phyloP scores from a whole-genome alignment of 2,329 filamentous ascomycete species.

The Cladosporium sp. region DNA sequence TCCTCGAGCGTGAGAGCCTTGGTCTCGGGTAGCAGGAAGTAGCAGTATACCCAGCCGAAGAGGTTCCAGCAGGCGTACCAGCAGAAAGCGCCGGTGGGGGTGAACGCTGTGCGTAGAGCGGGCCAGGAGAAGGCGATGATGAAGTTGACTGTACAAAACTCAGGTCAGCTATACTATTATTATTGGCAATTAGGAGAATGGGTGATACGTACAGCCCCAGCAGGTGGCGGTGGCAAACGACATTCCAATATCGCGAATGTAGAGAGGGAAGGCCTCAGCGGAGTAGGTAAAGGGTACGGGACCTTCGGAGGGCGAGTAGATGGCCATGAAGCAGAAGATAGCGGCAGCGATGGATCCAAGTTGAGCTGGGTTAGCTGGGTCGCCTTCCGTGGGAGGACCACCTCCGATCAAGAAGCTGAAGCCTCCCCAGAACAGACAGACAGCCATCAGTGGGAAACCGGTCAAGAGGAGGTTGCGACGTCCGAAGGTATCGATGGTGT shows the following conservation, averaged over 20 bases:
- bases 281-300: constrained; percentile 49
- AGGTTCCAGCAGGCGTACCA: constrained; percentile 55
- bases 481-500: constrained; percentile 47
- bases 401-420: constrained; percentile 39
- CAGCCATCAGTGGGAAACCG: constrained; percentile 47
- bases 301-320: constrained; percentile 42
- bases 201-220: too few species aligned
- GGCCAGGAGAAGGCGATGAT: constrained; percentile 47
- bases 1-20: constrained; percentile 56
- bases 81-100: constrained; percentile 53
- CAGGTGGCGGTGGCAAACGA: constrained; percentile 54
- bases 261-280: constrained; percentile 47
- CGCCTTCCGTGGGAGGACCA: neutral
- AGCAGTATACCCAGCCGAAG: constrained; percentile 28
- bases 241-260: constrained; percentile 42
- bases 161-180: too few species aligned
- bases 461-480: constrained; percentile 46
- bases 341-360: constrained; percentile 41
- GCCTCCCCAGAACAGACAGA: constrained; percentile 51
- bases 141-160: too few species aligned
- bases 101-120: constrained; percentile 49
- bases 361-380: constrained; percentile 26
- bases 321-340: constrained; percentile 36
- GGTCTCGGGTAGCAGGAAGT: constrained; percentile 42
- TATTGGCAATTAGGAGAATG: too few species aligned